Conservation (phyloP, 2,329 filamentous ascomycete genomes). For the Fusarium floridanum region DNA sequence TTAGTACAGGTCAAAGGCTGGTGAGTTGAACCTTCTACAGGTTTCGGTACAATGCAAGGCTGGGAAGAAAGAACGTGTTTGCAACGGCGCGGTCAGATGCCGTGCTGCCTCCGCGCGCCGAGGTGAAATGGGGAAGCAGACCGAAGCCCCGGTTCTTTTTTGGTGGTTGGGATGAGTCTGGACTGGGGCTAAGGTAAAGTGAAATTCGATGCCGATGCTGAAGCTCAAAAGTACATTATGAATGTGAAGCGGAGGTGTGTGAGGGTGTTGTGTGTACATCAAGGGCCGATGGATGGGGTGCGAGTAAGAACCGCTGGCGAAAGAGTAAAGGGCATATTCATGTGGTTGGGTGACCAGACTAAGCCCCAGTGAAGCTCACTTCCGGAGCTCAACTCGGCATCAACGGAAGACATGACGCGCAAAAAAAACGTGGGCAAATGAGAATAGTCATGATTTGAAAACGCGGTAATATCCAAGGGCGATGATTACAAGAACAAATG, state of each 20-base stretch:
- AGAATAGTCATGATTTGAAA: neutral
- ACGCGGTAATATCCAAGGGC: neutral
- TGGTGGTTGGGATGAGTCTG: conserved; percentile 35
- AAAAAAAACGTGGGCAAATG: conserved; percentile 6
- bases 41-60: neutral
- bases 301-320: neutral
- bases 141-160: conserved; percentile 27
- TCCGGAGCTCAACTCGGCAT: conserved; percentile 29
- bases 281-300: conserved; percentile 5
- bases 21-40: conserved; percentile 1
- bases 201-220: conserved; percentile 15
- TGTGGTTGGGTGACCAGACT: conserved; percentile 2
- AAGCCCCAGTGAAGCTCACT: conserved; percentile 19
- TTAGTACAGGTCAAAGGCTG: conserved; percentile 13
- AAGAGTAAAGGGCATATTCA: conserved; percentile 1
- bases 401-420: conserved; percentile 33
- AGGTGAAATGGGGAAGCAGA: conserved; percentile 15
- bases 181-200: conserved; percentile 28
- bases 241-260: conserved; percentile 19
- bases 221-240: conserved; percentile 18
- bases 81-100: conserved; percentile 32
- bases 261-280: conserved; percentile 16
- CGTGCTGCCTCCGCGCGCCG: conserved; percentile 29
- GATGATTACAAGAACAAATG: conserved; percentile 4
- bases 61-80: conserved; percentile 21